Conservation (phyloP, 768 basidiomycete species). For the Cantharellus cinnabarinus region DNA sequence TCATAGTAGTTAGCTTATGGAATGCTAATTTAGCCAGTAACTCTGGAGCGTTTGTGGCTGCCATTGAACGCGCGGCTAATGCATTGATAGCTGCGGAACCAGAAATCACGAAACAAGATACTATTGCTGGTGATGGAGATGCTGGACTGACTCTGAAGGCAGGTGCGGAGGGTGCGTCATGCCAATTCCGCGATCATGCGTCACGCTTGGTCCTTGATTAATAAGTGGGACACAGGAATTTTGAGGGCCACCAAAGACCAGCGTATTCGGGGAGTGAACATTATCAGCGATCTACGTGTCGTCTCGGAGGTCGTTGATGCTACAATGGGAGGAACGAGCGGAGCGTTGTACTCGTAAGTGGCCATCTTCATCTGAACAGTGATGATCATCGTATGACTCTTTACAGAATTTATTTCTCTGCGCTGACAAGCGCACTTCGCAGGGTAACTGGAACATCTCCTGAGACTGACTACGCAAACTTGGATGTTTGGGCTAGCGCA, state of each 20-base stretch:
- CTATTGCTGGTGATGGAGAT: conserved; percentile 80
- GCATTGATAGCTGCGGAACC: conserved; percentile 60
- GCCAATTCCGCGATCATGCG: background rate
- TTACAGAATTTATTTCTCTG: conserved; percentile 74
- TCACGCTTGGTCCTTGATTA: conserved; percentile 7
- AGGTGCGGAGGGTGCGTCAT: conserved; percentile 43
- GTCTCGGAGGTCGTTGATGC: conserved; percentile 63
- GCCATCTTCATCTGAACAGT: background rate
- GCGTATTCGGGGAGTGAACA: conserved; percentile 37
- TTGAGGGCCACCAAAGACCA: conserved; percentile 35
- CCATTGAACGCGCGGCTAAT: conserved; percentile 38
- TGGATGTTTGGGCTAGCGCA: conserved; percentile 38
- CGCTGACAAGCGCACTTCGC: conserved; percentile 53
- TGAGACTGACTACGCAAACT: conserved; percentile 21
- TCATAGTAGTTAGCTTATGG: background rate
- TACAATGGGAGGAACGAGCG: conserved; percentile 80
- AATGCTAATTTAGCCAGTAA: conserved; percentile 13
- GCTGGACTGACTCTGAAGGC: conserved; percentile 48
- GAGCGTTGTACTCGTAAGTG: conserved; percentile 74
- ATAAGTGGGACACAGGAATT: conserved; percentile 25
- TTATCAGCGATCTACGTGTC: conserved; percentile 40
- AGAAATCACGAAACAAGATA: conserved; percentile 82
- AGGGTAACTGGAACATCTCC: conserved; percentile 10
- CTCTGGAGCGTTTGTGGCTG: conserved; percentile 28
- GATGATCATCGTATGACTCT: background rate